Evolutionary conservation across 75 land plant species (phyloP).

Genomic region (Sequoia sempervirens): DNA sequence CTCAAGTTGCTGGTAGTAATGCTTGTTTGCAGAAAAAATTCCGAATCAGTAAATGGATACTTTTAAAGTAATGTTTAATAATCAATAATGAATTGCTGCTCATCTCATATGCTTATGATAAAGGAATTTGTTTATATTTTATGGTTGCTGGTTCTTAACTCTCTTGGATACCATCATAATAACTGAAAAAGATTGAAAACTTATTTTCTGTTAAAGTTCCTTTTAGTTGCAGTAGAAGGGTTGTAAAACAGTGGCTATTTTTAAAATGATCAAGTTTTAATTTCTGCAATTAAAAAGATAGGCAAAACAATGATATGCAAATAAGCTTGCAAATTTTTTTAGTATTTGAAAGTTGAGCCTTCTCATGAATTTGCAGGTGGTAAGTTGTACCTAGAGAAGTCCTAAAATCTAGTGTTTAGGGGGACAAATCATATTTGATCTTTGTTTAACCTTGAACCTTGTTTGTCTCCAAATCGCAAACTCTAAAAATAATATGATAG

Average conservation of each 20-base stretch:
- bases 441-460: background rate
- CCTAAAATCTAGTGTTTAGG: background rate
- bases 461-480: background rate
- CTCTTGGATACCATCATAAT: background rate
- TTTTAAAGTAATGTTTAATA: constrained; percentile 1
- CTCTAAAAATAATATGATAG: background rate
- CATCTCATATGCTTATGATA: background rate
- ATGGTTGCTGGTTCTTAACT: background rate
- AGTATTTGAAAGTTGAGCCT: background rate
- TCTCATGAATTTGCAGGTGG: background rate
- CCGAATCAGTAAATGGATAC: background rate
- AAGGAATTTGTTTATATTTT: background rate
- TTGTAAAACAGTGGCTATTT: background rate
- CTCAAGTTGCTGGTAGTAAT: too few relatives aligned
- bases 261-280: background rate
- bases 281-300: background rate
- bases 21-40: too few relatives aligned
- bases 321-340: background rate
- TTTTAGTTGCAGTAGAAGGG: background rate
- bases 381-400: background rate
- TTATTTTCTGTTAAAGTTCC: background rate
- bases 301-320: background rate
- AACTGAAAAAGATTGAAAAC: background rate
- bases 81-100: background rate
- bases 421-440: background rate